Evolutionary conservation across 2,329 filamentous ascomycete genomes (phyloP), one percentile per base, ranked within the genome.

Genomic region (Penicillium sp.): DNA sequence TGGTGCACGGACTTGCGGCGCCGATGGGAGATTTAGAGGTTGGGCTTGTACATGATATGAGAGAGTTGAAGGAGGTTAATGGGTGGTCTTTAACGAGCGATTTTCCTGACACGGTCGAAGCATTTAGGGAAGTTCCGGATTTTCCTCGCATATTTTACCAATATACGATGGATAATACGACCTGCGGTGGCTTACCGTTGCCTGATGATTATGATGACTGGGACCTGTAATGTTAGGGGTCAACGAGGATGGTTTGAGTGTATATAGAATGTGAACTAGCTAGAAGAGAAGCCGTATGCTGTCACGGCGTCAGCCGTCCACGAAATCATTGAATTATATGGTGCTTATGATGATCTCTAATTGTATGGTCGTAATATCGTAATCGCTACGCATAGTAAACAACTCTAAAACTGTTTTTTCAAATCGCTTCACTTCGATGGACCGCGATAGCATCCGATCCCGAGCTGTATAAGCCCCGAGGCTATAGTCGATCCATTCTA

Each of bases 351-450:
- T 51, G 19, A 51, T 19, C 22, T 51, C 49, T 35, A 51, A 26
- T 28, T 28, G 13, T 13, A 35, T 35, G 28, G n/a, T 51, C 49
- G n/a, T 51, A 51, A 35, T 33, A 1, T 51, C 49, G n/a, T 51
- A 22, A 51, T 17, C 49, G n/a, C 49, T 51, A 51, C 35, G n/a
- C n/a, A 35, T 10, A 35, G 26, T 35, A 51, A 19, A 51, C n/a
- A 51, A 51, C 17, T 22, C 49, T 22, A 35, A n/a, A 7, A n/a
- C 26, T 9, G 26, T 22, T 47, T 28, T 47, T 17, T 28, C 7
- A 28, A 4, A 1, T 17, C 42, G 2, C 24, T 15, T 47, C 44
- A 17, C 13, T 49, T n/a, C 24, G 45, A 28, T 12, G 15, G 26
- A n/a, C 24, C 15, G 45, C n/a, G 17, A 30, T 19, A n/a, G 3